Evolutionary conservation across 495 filamentous ascomycete genomes (phyloP), one percentile per base, ranked within the genome.

Genomic region (Pyronema domesticum): DNA sequence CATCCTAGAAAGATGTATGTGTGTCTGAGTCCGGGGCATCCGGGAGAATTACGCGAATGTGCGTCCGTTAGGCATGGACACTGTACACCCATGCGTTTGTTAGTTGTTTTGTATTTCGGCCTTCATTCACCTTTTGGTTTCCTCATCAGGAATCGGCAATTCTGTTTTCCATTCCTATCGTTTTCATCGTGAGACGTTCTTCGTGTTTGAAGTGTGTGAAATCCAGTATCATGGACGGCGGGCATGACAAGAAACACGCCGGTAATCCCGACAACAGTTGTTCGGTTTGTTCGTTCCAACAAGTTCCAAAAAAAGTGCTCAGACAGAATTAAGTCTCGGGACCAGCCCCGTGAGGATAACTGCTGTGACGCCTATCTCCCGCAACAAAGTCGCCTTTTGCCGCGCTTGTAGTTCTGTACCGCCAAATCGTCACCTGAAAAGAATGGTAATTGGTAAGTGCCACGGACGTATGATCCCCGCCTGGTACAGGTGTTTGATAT

Each of bases 1-100:
- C 11, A 2, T 42, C 37, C 37, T 40, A 46, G 43, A 46, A 15
- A 46, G n/a, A n/a, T n/a, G n/a, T n/a, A n/a, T 17, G 15, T 30
- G 15, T 50, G 47, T 50, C 47, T 50, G 7, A 50, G 47, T 11
- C 15, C 47, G 54, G 61, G 54, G 62, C 51, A 60, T 61, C 62
- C 62, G 58, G 61, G 62, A 65, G 58, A 65, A 61, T 46, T 65
- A 61, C 62, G 61, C 62, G 61, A 65, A 55, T 60, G 58, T 57
- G 61, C 61, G 43, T 64, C 61, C 61, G 62, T 64, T 64, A 56
- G 57, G 60, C 52, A 61, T 65, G 52, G 56, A 17, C 58, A 55
- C 64, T 54, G 61, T 51, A 58, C 53, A 60, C 58, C 51, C 47
- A 55, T 60, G 61, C 61, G 61, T 64, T 63, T 64, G 61, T 60